These are phyloP conservation scores for Chlamydomonas applanata DNA, from an alignment of 139 green algal species.

Conservation along the genomic window DNA sequence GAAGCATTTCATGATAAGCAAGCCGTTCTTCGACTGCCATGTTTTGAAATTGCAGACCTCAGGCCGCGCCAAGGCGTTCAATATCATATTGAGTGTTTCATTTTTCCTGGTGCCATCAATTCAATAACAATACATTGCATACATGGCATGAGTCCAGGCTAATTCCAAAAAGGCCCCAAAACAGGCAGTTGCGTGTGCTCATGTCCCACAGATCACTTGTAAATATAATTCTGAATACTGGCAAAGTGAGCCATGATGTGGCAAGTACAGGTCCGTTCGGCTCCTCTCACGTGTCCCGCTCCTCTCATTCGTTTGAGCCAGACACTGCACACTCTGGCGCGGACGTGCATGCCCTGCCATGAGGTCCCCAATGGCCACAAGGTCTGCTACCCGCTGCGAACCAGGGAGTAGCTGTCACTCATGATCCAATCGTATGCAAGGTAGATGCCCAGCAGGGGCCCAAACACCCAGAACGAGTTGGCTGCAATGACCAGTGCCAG, in stretches of 20 bases:
- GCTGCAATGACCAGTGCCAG: slow-evolving; percentile 15
- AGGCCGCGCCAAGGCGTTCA: not conserved
- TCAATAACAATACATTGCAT: not conserved
- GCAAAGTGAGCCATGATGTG: no score
- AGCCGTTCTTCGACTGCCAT: not conserved
- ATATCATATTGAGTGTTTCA: not conserved
- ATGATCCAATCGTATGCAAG: slow-evolving; percentile 11
- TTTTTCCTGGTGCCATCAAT: not conserved
- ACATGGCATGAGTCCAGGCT: not conserved
- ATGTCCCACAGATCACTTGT: not conserved
- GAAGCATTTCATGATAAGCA: slow-evolving; percentile 1
- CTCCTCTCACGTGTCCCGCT: no score
- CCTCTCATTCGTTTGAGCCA: no score
- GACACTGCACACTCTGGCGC: no score
- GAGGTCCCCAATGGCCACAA: no score
- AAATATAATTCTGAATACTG: no score
- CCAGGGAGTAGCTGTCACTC: not conserved
- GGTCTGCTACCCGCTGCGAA: not conserved
- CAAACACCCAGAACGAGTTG: slow-evolving; percentile 50
- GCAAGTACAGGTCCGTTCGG: no score
- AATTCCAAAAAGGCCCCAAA: not conserved
- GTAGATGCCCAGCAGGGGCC: slow-evolving; percentile 37
- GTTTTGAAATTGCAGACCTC: not conserved
- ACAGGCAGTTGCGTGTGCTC: not conserved
- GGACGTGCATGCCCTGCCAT: no score